Evolutionary conservation across 73 alveolate species (phyloP), one percentile per base, ranked within the genome.

Genomic region (Halteria grandinella): DNA sequence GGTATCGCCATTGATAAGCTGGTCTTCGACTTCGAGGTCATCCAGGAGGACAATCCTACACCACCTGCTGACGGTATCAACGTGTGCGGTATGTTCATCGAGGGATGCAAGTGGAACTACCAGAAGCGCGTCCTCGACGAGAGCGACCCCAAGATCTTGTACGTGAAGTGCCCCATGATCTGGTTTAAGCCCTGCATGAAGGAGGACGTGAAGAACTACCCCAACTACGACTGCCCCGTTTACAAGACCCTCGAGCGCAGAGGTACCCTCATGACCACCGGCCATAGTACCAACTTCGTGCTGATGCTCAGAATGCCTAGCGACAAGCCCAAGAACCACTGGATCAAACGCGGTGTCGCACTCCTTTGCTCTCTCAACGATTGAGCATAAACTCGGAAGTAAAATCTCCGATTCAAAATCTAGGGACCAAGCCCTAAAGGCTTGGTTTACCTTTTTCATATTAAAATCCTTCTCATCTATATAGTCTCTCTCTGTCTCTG

Each of bases 41-140:
- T 90, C 79, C 91, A 85, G 54, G 89, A 83, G 44, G 85, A 82
- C 47, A 69, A 87, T 51, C 95, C 94, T 69, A 79, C 80, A 18
- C 93, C 95, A 47, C 99, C 99, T 10, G 98, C 88, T 51, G 98
- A 97, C 91, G 99, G 99, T 25, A 98, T 97, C 52, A 87, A 88
- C 85, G 95, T 97, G 50, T 75, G 86, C 85, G 99, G 99, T 24
- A 69, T 92, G 90, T 97, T 79, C 70, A 75, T 97, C 43, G 99
- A 97, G 82, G 99, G 99, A 0, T 94, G 98, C 77, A 97, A 97
- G 89, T 97, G 99, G 99, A 93, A 94, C 79, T 87, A 91, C 70
- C 94, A 93, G 34, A 87, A 77, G 3, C 90, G 90, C 83, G 77
- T 84, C 69, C 77, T 97, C 11, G 99, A 86, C 75, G 99, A 92